Evolutionary conservation across 2,329 filamentous ascomycete species (phyloP).

Genomic region (Pestalotiopsis fici): DNA sequence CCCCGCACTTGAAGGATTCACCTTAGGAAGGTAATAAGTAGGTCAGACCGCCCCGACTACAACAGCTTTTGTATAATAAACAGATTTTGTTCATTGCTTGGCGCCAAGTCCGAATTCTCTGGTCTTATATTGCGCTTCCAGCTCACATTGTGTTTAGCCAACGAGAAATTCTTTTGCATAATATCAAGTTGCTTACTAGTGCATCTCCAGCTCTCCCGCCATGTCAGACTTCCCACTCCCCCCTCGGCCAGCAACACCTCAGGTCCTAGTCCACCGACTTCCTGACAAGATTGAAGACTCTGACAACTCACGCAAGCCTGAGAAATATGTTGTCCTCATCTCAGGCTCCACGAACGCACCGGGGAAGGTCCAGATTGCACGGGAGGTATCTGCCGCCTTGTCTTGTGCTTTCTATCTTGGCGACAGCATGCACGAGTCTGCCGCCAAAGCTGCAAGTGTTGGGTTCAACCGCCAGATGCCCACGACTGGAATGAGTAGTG

Average conservation of each 20-base stretch:
- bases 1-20: background rate
- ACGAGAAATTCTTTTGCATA: background rate
- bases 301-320: constrained; percentile 12
- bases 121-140: too few species aligned
- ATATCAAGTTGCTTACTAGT: background rate
- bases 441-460: constrained; percentile 27
- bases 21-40: background rate
- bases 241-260: constrained; percentile 20
- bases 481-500: background rate
- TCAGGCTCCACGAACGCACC: constrained; percentile 23
- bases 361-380: constrained; percentile 29
- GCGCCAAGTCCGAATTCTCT: too few species aligned
- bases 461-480: constrained; percentile 5
- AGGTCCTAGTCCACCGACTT: constrained; percentile 24
- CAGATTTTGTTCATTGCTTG: background rate
- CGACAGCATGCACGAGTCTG: constrained; percentile 30
- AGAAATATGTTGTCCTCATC: constrained; percentile 28
- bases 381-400: constrained; percentile 23
- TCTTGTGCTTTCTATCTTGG: constrained; percentile 27
- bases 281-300: constrained; percentile 21
- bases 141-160: too few species aligned
- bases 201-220: background rate
- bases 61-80: background rate
- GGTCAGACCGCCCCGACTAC: background rate
- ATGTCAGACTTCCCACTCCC: constrained; percentile 8